A percentile compares a stretch with the other conserved stretches of the same genome.
These are phyloP conservation scores for Aspergillus bridgeri DNA, from an alignment of 495 filamentous ascomycete species.

Conservation along the genomic window DNA sequence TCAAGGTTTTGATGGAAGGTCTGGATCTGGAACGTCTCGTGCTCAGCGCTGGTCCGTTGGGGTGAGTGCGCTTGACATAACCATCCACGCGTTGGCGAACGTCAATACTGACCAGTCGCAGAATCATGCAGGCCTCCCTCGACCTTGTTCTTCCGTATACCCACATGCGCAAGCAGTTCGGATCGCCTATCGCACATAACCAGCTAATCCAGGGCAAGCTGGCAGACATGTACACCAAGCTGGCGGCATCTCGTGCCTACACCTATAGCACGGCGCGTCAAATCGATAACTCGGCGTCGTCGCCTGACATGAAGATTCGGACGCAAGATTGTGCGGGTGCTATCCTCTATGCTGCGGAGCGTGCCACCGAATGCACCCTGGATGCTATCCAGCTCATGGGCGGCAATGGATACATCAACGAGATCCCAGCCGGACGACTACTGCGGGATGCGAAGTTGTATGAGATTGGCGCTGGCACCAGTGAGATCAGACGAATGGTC, in stretches of 20 bases:
- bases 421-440: slow-evolving; percentile 83
- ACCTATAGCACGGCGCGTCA: slow-evolving; percentile 72
- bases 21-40: slow-evolving; percentile 93
- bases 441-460: slow-evolving; percentile 88
- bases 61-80: slow-evolving; percentile 36
- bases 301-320: slow-evolving; percentile 48
- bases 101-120: slow-evolving; percentile 28
- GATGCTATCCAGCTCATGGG: slow-evolving; percentile 95
- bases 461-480: slow-evolving; percentile 96
- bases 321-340: slow-evolving; percentile 94
- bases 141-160: slow-evolving; percentile 88
- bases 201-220: slow-evolving; percentile 92
- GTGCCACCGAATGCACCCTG: slow-evolving; percentile 82
- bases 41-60: slow-evolving; percentile 84
- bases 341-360: slow-evolving; percentile 91
- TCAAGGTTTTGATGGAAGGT: slow-evolving; percentile 92
- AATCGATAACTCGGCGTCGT: slow-evolving; percentile 64
- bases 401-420: slow-evolving; percentile 94
- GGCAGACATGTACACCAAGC: slow-evolving; percentile 95
- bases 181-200: slow-evolving; percentile 81
- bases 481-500: slow-evolving; percentile 89
- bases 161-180: slow-evolving; percentile 87
- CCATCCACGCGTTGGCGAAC: neutral
- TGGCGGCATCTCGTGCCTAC: slow-evolving; percentile 75
- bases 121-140: slow-evolving; percentile 89